These are phyloP conservation scores for Fibroporia radiculosa DNA, from an alignment of 768 basidiomycete genomes.

Conservation along the genomic window DNA sequence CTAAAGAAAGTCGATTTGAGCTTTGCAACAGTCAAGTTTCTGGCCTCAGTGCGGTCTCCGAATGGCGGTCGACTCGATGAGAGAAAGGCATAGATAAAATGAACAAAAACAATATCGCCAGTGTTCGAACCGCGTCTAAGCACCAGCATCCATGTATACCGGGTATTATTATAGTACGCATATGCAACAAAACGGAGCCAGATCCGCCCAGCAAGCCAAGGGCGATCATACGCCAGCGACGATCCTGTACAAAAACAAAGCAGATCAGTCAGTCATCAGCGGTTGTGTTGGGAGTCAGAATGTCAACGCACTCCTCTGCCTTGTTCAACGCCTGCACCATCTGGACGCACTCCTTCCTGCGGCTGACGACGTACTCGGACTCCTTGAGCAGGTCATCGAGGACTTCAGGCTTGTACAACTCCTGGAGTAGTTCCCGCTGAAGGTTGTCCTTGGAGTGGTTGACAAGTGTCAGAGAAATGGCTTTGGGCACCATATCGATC, in stretches of 20 bases:
- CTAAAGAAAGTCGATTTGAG: too few species aligned
- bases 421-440: conserved; percentile 88
- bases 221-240: conserved; percentile 14
- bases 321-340: conserved; percentile 95
- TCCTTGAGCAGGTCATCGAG: conserved; percentile 93
- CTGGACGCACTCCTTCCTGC: conserved; percentile 88
- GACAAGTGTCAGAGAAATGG: conserved; percentile 86
- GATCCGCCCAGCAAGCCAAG: background rate
- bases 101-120: background rate
- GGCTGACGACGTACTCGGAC: conserved; percentile 80
- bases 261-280: too few species aligned
- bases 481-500: conserved; percentile 99
- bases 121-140: background rate
- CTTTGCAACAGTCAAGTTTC: too few species aligned
- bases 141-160: conserved; percentile 2
- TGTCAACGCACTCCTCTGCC: conserved; percentile 96
- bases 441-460: conserved; percentile 90
- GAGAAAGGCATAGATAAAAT: background rate
- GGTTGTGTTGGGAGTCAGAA: too few species aligned
- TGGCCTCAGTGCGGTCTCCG: too few species aligned
- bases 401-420: conserved; percentile 95
- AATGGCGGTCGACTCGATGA: too few species aligned
- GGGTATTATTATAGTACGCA: conserved; percentile 10
- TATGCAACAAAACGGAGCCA: background rate
- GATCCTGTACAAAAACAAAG: conserved; percentile 13